phyloP scores from a whole-genome alignment of 352 stramenopile species.

The Halophytophthora batemanensis region DNA sequence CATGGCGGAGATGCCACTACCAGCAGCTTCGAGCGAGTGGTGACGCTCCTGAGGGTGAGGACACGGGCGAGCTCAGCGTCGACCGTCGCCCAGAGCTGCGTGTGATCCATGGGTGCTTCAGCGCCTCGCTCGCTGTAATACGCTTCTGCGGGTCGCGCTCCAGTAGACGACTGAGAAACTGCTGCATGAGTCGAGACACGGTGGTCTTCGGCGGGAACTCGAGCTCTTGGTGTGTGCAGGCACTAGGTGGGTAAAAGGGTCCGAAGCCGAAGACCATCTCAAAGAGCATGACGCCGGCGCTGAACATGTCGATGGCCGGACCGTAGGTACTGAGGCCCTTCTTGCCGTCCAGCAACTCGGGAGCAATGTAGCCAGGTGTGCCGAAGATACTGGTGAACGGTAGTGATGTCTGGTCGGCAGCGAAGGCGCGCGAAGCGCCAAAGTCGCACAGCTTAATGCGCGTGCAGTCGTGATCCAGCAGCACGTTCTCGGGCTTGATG shows the following conservation, averaged over 20 bases:
- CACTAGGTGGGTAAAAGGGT: constrained; percentile 68
- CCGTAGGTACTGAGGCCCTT: constrained; percentile 51
- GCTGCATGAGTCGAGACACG: constrained; percentile 45
- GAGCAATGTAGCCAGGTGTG: constrained; percentile 68
- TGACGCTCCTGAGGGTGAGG: no score
- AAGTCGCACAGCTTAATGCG: constrained; percentile 82
- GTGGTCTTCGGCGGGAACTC: constrained; percentile 48
- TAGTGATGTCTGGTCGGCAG: constrained; percentile 39
- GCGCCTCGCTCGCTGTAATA: constrained; percentile 73
- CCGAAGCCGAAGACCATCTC: constrained; percentile 76
- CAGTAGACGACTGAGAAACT: constrained; percentile 71
- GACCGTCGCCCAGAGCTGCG: constrained; percentile 26
- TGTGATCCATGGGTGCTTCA: constrained; percentile 85
- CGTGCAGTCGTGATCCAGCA: constrained; percentile 47
- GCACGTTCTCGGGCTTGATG: constrained; percentile 86
- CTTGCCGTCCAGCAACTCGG: constrained; percentile 56
- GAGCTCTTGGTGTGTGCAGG: constrained; percentile 52
- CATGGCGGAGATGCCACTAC: no score
- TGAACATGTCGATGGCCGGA: constrained; percentile 73
- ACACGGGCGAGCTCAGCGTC: constrained; percentile 30
- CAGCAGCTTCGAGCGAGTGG: no score
- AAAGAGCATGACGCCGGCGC: constrained; percentile 66
- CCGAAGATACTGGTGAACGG: constrained; percentile 69
- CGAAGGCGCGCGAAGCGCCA: constrained; percentile 74
- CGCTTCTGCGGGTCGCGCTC: constrained; percentile 64